Base-by-base conservation (phyloP, 1,284 basidiomycete species). In the Calocybe gambosa region DNA sequence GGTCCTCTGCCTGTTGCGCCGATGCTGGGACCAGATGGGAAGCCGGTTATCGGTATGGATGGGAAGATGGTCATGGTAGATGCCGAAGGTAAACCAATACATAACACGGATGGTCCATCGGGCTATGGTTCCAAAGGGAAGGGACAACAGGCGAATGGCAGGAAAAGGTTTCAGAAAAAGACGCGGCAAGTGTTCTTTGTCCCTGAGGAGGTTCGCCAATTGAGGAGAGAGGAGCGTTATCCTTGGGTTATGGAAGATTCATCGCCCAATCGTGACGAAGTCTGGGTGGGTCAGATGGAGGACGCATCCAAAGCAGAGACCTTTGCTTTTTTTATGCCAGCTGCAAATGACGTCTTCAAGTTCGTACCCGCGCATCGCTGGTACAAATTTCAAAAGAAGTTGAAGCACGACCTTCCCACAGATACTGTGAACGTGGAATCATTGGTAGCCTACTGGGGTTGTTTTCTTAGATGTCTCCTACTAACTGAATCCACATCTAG, bases 221-320 rank as follows among this genome's bases (percentile, higher is more conserved):
- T 92, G 55, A 71, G 85, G 59, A 77, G 75, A 58, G 89, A 93
- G 68, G 91, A 93, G 65, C 72, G 86, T 54, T 87, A 86, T 62
- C 90, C 91, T 1, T 93, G 90, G 91, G 81, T 93, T 37, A 77
- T 93, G 66, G 90, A 93, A 67, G 89, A 91, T 60, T 77, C 74
- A 15, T 66, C 66, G 21, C 71, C 70, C 13, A 49, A 50, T 36
- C 75, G 78, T 44, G 67, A 72, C 49, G 85, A 90, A 64, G 60
- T 77, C 23, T 93, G 90, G 90, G 71, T 81, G 16, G 91, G 84
- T 15, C 76, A 83, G 61, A 74, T 93, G 70, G 87, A 91, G 62
- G 89, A 91, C 48, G 73, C 78, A 5, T 68, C 75, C 16, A 89
- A 79, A 63, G 71, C 78, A 7, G 75, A 74, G 42, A 77, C 74